These are phyloP conservation scores for Aspergillus ruber DNA, from an alignment of 2,329 filamentous ascomycete genomes.

Conservation along the genomic window DNA sequence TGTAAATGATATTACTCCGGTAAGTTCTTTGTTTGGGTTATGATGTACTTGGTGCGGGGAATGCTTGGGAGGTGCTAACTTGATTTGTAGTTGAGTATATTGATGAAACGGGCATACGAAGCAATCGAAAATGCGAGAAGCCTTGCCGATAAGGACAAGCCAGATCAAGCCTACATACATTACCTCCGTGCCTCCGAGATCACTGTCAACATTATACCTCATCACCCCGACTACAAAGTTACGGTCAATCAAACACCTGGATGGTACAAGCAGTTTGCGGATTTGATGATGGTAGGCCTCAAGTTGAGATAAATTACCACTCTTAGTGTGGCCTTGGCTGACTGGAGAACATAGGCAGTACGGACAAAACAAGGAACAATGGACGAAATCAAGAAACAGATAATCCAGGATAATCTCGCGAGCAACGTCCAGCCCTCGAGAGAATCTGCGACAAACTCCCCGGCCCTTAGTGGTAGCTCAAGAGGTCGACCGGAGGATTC, in stretches of 20 bases:
- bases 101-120: constrained; percentile 30
- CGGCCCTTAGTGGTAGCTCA: constrained; percentile 6
- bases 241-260: constrained; percentile 51
- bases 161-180: constrained; percentile 72
- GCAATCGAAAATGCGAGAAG: constrained; percentile 28
- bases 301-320: not conserved
- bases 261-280: constrained; percentile 45
- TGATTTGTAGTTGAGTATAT: constrained; percentile 24
- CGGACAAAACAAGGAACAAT: constrained; percentile 37
- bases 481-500: constrained; percentile 19
- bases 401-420: constrained; percentile 31
- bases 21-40: constrained; percentile 12
- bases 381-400: constrained; percentile 36
- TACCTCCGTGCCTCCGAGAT: constrained; percentile 79
- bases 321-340: constrained; percentile 1
- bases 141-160: constrained; percentile 32
- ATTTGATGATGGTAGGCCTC: constrained; percentile 40
- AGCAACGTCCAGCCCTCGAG: constrained; percentile 23
- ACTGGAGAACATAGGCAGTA: constrained; percentile 22
- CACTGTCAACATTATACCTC: constrained; percentile 66
- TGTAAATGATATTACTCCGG: constrained; percentile 26
- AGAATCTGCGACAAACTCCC: constrained; percentile 5
- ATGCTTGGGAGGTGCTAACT: constrained; percentile 10
- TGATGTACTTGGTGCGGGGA: not conserved
- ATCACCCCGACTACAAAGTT: constrained; percentile 66